These are phyloP conservation scores for Camptophora hylomeconis DNA, from an alignment of 2,329 filamentous ascomycete genomes.

Conservation along the genomic window DNA sequence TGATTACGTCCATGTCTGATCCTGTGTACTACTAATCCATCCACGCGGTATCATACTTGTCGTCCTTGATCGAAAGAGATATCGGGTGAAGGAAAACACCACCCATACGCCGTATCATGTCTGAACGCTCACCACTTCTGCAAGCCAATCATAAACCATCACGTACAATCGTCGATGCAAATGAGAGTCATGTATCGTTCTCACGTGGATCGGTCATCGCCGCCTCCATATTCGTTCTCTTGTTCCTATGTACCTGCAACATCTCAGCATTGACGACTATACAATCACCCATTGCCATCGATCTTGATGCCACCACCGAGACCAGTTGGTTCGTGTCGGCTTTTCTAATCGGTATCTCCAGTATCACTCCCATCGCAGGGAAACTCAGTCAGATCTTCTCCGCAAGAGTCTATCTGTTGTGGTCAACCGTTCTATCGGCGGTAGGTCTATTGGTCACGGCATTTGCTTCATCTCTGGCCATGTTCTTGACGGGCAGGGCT, in stretches of 20 bases:
- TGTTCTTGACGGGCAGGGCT: conserved; percentile 57
- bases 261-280: conserved; percentile 73
- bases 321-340: conserved; percentile 72
- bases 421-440: conserved; percentile 45
- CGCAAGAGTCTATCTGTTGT: conserved; percentile 51
- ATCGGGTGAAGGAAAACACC: no score
- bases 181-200: no score
- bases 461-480: conserved; percentile 41
- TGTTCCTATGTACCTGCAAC: conserved; percentile 34
- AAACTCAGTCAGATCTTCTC: conserved; percentile 60
- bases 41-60: no score
- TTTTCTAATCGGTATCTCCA: conserved; percentile 52
- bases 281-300: conserved; percentile 61
- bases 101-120: no score
- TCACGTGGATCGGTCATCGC: conserved; percentile 10
- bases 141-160: no score
- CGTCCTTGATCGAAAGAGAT: no score
- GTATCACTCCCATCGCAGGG: conserved; percentile 55
- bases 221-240: conserved; percentile 15
- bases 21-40: no score
- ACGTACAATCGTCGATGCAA: no score
- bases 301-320: conserved; percentile 59
- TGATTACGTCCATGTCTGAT: no score
- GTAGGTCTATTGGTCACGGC: conserved; percentile 54
- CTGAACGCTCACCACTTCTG: no score